phyloP scores from a whole-genome alignment of 176 grass and related monocot genomes.

The Microstegium vimineum region DNA sequence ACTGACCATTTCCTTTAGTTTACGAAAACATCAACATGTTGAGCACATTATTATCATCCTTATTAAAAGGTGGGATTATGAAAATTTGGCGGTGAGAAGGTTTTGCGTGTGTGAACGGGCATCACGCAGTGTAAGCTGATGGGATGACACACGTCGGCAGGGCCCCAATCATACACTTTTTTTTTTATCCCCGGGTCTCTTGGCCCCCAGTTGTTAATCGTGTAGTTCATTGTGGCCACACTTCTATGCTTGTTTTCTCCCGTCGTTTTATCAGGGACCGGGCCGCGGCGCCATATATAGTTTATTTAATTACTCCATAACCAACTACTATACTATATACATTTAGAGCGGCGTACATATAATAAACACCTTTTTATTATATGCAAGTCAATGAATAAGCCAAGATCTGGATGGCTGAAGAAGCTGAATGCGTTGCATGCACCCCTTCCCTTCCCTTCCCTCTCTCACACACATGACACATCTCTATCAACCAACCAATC shows the following conservation, averaged over 20 bases:
- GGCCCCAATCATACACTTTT: not conserved
- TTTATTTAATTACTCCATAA: constrained; percentile 24
- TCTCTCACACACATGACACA: not conserved
- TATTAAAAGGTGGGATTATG: not conserved
- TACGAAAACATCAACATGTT: not conserved
- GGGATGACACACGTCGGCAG: not conserved
- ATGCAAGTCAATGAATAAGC: constrained; percentile 55
- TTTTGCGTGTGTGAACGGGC: constrained; percentile 13
- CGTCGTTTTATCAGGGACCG: constrained; percentile 9
- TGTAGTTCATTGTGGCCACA: constrained; percentile 45
- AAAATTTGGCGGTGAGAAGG: not conserved
- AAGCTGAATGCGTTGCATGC: not conserved
- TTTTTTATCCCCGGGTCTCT: not conserved
- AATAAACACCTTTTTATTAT: not conserved
- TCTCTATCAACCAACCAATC: not conserved
- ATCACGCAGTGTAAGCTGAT: not conserved
- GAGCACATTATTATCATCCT: not conserved
- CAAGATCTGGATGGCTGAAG: constrained; percentile 36
- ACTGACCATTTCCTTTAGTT: not conserved
- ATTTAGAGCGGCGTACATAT: not conserved
- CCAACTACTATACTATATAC: constrained; percentile 1
- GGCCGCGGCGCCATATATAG: constrained; percentile 20
- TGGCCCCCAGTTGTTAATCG: constrained; percentile 30
- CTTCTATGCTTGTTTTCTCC: constrained; percentile 28
- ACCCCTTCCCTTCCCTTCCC: not conserved